A percentile compares a stretch with the other conserved stretches of the same genome.
Evolutionary conservation across 805 yeast genomes (phyloP).

Genomic region (Schizosaccharomyces osmophilus): DNA sequence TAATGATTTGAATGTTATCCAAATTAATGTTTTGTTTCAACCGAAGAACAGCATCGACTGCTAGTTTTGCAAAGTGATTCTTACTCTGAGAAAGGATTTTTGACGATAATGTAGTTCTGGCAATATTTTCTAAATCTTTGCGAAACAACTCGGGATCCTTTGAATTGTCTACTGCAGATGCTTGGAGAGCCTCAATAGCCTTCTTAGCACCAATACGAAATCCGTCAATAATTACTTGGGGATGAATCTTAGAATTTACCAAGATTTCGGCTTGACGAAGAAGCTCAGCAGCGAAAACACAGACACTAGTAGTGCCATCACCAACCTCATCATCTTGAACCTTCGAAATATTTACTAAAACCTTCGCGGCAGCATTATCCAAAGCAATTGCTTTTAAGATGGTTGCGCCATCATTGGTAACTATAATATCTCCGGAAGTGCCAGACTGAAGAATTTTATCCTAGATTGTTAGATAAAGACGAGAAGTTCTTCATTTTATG

Average conservation of each 20-base stretch:
- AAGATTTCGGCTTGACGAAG: conserved; percentile 85
- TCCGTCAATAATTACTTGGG: conserved; percentile 93
- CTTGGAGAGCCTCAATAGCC: conserved; percentile 61
- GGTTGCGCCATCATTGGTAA: conserved; percentile 97
- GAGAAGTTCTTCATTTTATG: not conserved
- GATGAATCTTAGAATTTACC: conserved; percentile 81
- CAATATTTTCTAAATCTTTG: conserved; percentile 59
- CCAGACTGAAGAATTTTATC: conserved; percentile 82
- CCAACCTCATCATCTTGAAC: conserved; percentile 97
- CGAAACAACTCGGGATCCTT: conserved; percentile 33
- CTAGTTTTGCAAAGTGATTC: conserved; percentile 63
- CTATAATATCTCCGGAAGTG: conserved; percentile 48
- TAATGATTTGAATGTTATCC: conserved; percentile 79
- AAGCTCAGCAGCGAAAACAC: conserved; percentile 81
- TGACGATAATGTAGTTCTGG: conserved; percentile 80
- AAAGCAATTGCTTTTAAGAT: conserved; percentile 80
- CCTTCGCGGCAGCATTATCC: conserved; percentile 94
- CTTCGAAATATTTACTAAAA: conserved; percentile 76
- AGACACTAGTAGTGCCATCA: conserved; percentile 92
- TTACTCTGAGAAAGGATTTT: conserved; percentile 89
- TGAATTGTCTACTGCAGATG: conserved; percentile 52
- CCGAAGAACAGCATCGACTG: conserved; percentile 82
- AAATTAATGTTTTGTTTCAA: conserved; percentile 68
- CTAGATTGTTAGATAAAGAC: not conserved
- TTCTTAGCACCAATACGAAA: conserved; percentile 67